Base-by-base conservation (phyloP, 176 grass and related monocot species). In the Tillandsia leiboldiana region DNA sequence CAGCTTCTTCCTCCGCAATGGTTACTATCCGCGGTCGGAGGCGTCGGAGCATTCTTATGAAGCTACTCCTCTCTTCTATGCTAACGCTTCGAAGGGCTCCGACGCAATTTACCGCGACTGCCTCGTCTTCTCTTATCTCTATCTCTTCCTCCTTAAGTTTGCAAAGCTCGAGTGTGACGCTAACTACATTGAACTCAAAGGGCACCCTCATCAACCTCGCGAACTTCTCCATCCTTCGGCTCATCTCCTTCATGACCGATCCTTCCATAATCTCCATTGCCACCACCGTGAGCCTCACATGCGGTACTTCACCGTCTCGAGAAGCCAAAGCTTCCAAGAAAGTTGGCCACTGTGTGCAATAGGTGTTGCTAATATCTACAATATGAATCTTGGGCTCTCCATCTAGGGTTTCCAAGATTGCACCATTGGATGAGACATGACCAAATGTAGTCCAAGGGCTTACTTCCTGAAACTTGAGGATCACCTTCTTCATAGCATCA, bases 161-260 rank as follows among this genome's bases (percentile, higher is more conserved):
- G 9, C 13, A 14, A n/a, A 75, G 63, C 51, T 24, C 9, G 26
- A 63, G 17, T 10, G 15, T 1, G 15, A 17, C 20, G 20, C 26
- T 48, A 5, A 75, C 50, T n/a, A 50, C 63, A 7, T 50, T 62
- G 50, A 75, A 75, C 64, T 75, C 63, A 51, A 75, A 66, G 0
- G 73, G 63, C 8, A 75, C 73, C 0, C 73, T 63, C 73, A 75
- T 75, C 73, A 75, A 64, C 50, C 73, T 27, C 10, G 73, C 73
- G 23, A 75, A 75, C 63, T 54, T 75, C 63, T 75, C 49, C 50
- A 75, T 75, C 50, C 73, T 13, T 63, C 22, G 50, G 8, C 73
- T 63, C 3, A 75, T 53, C 73, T 66, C 63, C 26, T 53, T 29
- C 63, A 75, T 67, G 63, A 67, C 50, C n/a, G 72, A 17, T 51